Conservation (phyloP, 2,329 filamentous ascomycete species). For the Leptographium procerum region DNA sequence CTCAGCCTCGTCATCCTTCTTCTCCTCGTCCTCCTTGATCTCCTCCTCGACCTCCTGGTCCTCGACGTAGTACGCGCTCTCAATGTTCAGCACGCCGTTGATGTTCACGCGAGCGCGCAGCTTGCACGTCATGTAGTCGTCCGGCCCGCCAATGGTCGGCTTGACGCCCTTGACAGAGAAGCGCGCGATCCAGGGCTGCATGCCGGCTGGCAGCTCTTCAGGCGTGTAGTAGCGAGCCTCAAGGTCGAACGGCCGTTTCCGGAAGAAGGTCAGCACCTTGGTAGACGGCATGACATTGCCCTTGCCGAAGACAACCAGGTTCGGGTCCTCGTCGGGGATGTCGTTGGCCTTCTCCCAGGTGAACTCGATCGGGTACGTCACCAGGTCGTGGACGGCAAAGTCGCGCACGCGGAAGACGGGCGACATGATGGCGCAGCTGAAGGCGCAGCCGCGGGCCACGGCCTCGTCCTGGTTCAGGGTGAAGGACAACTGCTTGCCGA, state of each 20-base stretch:
- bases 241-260: constrained; percentile 92
- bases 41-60: constrained; percentile 88
- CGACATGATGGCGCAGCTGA: constrained; percentile 94
- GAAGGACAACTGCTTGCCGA: constrained; percentile 85
- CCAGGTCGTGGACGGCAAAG: constrained; percentile 94
- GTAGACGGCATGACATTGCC: constrained; percentile 96
- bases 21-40: constrained; percentile 27
- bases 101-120: constrained; percentile 95
- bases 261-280: constrained; percentile 98
- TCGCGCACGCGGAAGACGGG: constrained; percentile 97
- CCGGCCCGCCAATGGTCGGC: constrained; percentile 62
- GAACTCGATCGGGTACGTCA: constrained; percentile 97
- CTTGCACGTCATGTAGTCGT: constrained; percentile 99
- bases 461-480: constrained; percentile 98
- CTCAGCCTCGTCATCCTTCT: constrained; percentile 25
- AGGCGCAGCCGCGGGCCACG: constrained; percentile 87
- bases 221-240: constrained; percentile 90
- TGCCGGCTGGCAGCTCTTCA: constrained; percentile 75
- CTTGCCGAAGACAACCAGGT: constrained; percentile 92
- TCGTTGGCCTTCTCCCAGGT: constrained; percentile 97
- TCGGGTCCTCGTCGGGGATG: constrained; percentile 97
- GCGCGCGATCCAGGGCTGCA: constrained; percentile 88
- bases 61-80: constrained; percentile 96
- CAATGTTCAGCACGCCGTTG: constrained; percentile 90
- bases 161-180: constrained; percentile 98